These are phyloP conservation scores for Termitomyces sp. DNA, from an alignment of 768 basidiomycete genomes.

Conservation along the genomic window DNA sequence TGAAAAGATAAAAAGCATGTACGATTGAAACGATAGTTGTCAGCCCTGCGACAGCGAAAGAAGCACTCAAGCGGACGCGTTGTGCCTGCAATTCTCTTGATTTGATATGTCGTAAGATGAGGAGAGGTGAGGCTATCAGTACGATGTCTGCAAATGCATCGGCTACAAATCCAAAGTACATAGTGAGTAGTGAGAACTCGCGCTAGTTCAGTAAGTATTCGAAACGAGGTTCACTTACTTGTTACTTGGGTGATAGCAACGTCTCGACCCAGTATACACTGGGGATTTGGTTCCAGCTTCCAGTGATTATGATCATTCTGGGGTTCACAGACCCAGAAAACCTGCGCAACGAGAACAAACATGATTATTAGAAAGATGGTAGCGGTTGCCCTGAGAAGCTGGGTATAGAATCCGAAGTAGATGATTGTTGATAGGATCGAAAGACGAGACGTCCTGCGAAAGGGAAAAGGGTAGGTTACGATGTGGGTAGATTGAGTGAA, in stretches of 20 bases:
- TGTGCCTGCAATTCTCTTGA: neutral
- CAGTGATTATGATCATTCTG: constrained; percentile 7
- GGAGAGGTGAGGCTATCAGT: neutral
- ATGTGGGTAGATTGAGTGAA: no score
- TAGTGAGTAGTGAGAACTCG: neutral
- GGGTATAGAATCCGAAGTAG: neutral
- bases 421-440: constrained; percentile 2
- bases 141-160: constrained; percentile 11
- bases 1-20: constrained; percentile 5
- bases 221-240: neutral
- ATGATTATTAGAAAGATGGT: neutral
- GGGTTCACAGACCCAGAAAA: constrained; percentile 7
- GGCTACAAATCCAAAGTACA: neutral
- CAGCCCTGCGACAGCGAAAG: constrained; percentile 5
- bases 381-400: neutral
- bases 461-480: neutral
- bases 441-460: constrained; percentile 4
- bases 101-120: constrained; percentile 6
- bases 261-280: constrained; percentile 2
- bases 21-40: constrained; percentile 8
- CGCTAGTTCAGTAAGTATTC: neutral
- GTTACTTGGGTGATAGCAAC: constrained; percentile 6
- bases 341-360: neutral
- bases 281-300: constrained; percentile 2
- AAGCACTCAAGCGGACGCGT: constrained; percentile 2